Conservation (phyloP, 176 grass and related monocot species). For the Poa pratensis region DNA sequence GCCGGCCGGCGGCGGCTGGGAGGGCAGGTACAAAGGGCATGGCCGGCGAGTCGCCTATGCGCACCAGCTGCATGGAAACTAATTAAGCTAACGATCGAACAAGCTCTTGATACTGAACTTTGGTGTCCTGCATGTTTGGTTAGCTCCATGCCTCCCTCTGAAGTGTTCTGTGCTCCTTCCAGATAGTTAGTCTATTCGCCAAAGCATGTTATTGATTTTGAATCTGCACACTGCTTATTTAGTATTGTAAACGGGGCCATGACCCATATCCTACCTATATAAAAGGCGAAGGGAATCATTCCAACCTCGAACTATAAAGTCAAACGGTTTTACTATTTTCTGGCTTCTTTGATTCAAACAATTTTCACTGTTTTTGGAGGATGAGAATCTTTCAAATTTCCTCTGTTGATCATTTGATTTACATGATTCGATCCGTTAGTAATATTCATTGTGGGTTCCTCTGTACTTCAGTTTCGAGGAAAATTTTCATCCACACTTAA, state of each 20-base stretch:
- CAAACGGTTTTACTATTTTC: too few species aligned
- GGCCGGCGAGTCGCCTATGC: constrained; percentile 9
- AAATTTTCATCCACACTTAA: too few species aligned
- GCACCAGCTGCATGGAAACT: background rate
- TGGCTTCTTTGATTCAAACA: too few species aligned
- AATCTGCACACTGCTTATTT: background rate
- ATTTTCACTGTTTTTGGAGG: too few species aligned
- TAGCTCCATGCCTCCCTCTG: background rate
- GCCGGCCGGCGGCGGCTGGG: constrained; percentile 1
- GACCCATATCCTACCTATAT: too few species aligned
- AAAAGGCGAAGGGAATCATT: too few species aligned
- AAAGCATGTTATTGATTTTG: background rate
- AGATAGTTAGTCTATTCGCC: background rate
- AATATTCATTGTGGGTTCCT: too few species aligned
- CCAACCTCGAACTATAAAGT: too few species aligned
- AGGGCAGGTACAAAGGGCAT: background rate
- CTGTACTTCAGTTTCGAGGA: too few species aligned
- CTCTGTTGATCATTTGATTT: too few species aligned
- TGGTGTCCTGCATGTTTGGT: background rate
- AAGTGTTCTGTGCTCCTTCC: background rate
- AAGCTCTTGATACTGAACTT: background rate
- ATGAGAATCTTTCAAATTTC: too few species aligned
- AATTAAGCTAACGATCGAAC: background rate
- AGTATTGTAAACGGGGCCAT: background rate
- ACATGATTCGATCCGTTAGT: too few species aligned